phyloP scores from a whole-genome alignment of 1,284 basidiomycete species.

The Xerocomus minutiporus region DNA sequence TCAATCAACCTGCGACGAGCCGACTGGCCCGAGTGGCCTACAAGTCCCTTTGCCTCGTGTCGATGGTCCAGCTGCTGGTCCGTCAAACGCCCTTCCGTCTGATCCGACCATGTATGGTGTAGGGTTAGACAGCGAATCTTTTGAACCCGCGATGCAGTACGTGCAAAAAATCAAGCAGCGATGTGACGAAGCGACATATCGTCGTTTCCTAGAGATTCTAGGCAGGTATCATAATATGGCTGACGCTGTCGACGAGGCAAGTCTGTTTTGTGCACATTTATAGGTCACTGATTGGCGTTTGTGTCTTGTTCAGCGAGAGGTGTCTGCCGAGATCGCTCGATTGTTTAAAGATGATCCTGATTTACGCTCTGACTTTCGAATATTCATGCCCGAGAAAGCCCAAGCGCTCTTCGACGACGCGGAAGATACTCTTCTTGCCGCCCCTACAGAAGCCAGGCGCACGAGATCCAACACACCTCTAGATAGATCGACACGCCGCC shows the following conservation, averaged over 20 bases:
- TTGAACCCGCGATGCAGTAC: conserved; percentile 84
- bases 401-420: conserved; percentile 47
- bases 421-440: conserved; percentile 26
- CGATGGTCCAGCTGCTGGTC: conserved; percentile 11
- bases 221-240: conserved; percentile 57
- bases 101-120: conserved; percentile 25
- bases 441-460: conserved; percentile 23
- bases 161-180: conserved; percentile 97
- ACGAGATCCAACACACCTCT: conserved; percentile 28
- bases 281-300: conserved; percentile 36
- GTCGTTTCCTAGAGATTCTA: conserved; percentile 90
- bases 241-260: conserved; percentile 69
- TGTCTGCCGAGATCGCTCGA: conserved; percentile 79
- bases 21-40: conserved; percentile 4
- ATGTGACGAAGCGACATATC: conserved; percentile 91
- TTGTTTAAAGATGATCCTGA: conserved; percentile 89
- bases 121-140: conserved; percentile 39
- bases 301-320: conserved; percentile 49
- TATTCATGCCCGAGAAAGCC: conserved; percentile 79
- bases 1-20: conserved; percentile 43
- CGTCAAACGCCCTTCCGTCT: conserved; percentile 13
- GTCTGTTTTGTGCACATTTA: conserved; percentile 24
- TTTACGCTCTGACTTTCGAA: conserved; percentile 84
- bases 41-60: conserved; percentile 12
- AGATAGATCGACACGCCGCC: conserved; percentile 26